These are phyloP conservation scores for Ophiocordyceps australis DNA, from an alignment of 2,329 filamentous ascomycete genomes.

Conservation along the genomic window DNA sequence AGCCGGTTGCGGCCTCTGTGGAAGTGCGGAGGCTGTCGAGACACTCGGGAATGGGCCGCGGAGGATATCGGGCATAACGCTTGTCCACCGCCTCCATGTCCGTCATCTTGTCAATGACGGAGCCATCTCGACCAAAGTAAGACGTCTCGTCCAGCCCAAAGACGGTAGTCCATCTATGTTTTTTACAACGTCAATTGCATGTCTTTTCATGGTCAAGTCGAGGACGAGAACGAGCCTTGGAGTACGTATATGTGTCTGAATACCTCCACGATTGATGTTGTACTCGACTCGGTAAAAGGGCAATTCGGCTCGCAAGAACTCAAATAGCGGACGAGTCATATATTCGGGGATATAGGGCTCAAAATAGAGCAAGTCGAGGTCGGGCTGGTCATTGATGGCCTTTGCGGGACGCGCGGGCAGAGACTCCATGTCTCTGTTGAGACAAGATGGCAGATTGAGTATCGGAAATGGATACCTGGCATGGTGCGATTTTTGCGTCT, in stretches of 20 bases:
- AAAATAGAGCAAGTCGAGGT: conserved; percentile 60
- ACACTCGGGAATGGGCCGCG: conserved; percentile 54
- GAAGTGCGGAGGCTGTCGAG: conserved; percentile 43
- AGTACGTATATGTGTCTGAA: conserved; percentile 41
- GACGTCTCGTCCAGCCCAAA: conserved; percentile 45
- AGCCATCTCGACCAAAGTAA: conserved; percentile 28
- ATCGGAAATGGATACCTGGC: conserved; percentile 32
- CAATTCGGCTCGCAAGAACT: conserved; percentile 51
- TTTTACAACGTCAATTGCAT: too few relatives aligned
- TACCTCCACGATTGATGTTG: conserved; percentile 46
- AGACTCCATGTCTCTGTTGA: conserved; percentile 19
- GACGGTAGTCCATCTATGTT: conserved; percentile 38
- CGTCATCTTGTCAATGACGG: conserved; percentile 24
- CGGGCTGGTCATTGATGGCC: conserved; percentile 44
- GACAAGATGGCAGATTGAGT: conserved; percentile 17
- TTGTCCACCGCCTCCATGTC: conserved; percentile 26
- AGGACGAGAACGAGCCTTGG: conserved; percentile 17
- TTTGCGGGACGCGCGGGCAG: conserved; percentile 33
- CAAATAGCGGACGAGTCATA: conserved; percentile 41
- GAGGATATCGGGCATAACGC: conserved; percentile 33
- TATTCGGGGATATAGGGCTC: conserved; percentile 48
- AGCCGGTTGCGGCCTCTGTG: conserved; percentile 48
- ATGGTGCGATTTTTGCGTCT: too few relatives aligned
- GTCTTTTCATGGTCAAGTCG: too few relatives aligned
- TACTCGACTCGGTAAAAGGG: conserved; percentile 65